Evolutionary conservation across 106 monocot genomes (phyloP).

Genomic region (Dendrobium nobile): DNA sequence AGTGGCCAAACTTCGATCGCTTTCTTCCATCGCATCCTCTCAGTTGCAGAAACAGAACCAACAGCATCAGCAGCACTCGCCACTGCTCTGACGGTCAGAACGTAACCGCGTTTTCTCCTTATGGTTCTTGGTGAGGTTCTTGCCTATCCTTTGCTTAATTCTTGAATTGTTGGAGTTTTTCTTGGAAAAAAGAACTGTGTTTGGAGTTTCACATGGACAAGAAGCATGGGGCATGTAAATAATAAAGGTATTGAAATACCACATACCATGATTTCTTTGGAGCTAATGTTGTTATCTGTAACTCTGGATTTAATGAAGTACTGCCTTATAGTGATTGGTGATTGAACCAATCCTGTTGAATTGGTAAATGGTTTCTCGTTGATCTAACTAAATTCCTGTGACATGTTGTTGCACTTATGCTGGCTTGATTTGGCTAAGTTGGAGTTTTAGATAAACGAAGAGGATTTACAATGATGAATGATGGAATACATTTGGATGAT

Average conservation of each 20-base stretch:
- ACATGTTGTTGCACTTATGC: background rate
- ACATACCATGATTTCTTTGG: background rate
- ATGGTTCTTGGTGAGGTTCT: background rate
- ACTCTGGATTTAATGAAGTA: background rate
- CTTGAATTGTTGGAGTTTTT: background rate
- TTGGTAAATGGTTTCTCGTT: background rate
- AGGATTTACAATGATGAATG: background rate
- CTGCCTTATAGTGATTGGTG: background rate
- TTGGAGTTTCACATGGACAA: background rate
- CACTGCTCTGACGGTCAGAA: background rate
- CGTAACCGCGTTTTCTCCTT: background rate
- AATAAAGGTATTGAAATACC: background rate
- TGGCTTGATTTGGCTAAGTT: background rate
- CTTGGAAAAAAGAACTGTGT: background rate
- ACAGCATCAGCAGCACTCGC: background rate
- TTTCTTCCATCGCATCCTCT: conserved; percentile 6
- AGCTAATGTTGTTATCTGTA: background rate
- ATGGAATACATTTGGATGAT: too few relatives aligned
- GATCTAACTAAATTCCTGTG: background rate
- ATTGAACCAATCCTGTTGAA: background rate
- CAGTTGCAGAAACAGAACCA: conserved; percentile 16
- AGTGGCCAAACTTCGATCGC: conserved; percentile 6
- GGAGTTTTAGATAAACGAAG: background rate
- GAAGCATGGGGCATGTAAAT: background rate
- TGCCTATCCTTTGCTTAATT: background rate